Evolutionary conservation across 345 rosid genomes (phyloP), one percentile per base, ranked within the genome.

Genomic region (Erucastrum elatum): DNA sequence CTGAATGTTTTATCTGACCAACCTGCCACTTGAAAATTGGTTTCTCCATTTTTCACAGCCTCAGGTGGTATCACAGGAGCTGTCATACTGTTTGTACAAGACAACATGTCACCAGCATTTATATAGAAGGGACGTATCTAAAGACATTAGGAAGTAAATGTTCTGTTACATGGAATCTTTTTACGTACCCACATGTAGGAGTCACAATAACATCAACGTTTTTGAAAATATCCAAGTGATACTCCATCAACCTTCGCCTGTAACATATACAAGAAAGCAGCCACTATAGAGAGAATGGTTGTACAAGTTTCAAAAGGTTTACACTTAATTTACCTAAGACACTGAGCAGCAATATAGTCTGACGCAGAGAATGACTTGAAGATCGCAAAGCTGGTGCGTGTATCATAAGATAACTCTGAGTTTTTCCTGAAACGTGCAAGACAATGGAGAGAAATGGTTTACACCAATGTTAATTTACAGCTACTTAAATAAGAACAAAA

Each of bases 141-240:
- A 62, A 46, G 61, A 61, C 51, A 69, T 2, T 33, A 6, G 39
- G 39, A 49, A 77, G 53, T 27, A 74, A 3, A 46, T 65, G 69
- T 61, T 72, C 15, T 4, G 21, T 56, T 34, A 9, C 33, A 62
- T 70, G 25, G 15, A 46, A 15, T 65, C 9, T 25, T 31, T 49
- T 65, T 49, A 61, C 90, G 4, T 85, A 93, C 90, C 91, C 98
- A 17, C 93, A 84, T 60, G 97, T 90, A 65, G 98, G 98, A 26
- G 97, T 93, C 58, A 93, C 94, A 69, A 91, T 89, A 83, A 91
- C 87, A 82, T 93, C 94, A 71, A 77, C 97, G 77, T 86, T 88
- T 81, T 87, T 88, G 88, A 93, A 93, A 68, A 93, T 91, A 83
- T 91, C 90, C 94, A 91, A 79, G 83, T 82, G 91, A 82, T 86